phyloP scores from a whole-genome alignment of 495 filamentous ascomycete genomes.

The Neurospora sp. region DNA sequence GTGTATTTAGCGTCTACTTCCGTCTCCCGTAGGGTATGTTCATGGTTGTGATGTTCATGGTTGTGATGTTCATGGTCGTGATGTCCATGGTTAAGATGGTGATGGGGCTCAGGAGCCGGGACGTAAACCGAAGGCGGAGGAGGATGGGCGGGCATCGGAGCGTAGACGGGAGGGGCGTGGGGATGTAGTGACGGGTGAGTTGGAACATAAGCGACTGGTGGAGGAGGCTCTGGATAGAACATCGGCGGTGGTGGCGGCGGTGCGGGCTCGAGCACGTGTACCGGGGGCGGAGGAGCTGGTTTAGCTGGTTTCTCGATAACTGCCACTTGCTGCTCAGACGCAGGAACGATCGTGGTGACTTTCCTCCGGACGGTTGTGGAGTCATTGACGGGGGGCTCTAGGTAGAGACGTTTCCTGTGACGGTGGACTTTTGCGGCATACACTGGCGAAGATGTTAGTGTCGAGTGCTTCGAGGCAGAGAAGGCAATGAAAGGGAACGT shows the following conservation, averaged over 20 bases:
- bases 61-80: neutral
- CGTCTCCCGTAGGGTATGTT: neutral
- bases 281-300: neutral
- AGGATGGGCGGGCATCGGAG: neutral
- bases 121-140: slow-evolving; percentile 17
- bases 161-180: neutral
- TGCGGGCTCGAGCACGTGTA: neutral
- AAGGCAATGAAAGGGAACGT: neutral
- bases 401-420: slow-evolving; percentile 36
- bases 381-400: slow-evolving; percentile 31
- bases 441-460: slow-evolving; percentile 9
- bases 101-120: slow-evolving; percentile 7
- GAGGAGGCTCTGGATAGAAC: neutral
- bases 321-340: slow-evolving; percentile 1
- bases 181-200: neutral
- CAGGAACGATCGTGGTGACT: slow-evolving; percentile 33
- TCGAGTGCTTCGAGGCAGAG: neutral
- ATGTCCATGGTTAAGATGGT: slow-evolving; percentile 17
- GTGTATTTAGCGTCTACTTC: neutral
- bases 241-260: neutral
- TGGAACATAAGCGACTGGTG: neutral
- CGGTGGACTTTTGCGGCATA: slow-evolving; percentile 6
- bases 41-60: slow-evolving; percentile 2
- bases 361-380: slow-evolving; percentile 27
- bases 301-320: neutral